Evolutionary conservation across 108 stramenopile species (phyloP), one percentile per base, ranked within the genome.

Genomic region (Skeletonema grethae): DNA sequence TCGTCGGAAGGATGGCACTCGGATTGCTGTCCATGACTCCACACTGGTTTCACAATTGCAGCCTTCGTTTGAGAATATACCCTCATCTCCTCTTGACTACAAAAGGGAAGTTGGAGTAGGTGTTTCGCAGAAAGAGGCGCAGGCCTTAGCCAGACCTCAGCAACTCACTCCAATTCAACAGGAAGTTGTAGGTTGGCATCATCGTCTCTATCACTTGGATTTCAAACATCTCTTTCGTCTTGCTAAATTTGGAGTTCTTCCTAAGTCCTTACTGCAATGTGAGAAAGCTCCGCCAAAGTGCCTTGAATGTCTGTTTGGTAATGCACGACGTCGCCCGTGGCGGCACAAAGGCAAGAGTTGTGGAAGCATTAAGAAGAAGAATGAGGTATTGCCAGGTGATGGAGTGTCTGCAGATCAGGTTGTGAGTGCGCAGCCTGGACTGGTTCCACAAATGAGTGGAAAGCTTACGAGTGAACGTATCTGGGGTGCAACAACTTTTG

Each of bases 341-440:
- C 31, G 63, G 0, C 12, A 22, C 5, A 64, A 64, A 41, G 60
- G 70, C 29, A 71, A 65, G 38, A 7, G 22, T 11, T 25, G 16
- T 16, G 31, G 58, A 9, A 39, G 12, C 2, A 65, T 72, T 35
- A 11, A 58, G 3, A 65, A 29, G 9, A 22, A 61, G 0, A 12
- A 28, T 2, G 59, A 72, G 7, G 18, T 32, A 22, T 0, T 55
- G 4, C 79, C 84, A 2, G 85, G 84, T 3, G 65, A 77, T 8
- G 16, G 55, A 4, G 68, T 83, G 2, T 86, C 88, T 4, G 57
- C 64, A 5, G 85, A 89, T 62, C 75, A 75, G 36, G 76, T 79
- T 79, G 65, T 75, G 0, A 76, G 72, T 18, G 24, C 72, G 0
- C 36, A 70, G 25, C 61, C 41, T 4, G 69, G 69, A 5, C 9